Base-by-base conservation (phyloP, 371 early-diverging fungal species). In the Mucor mucedo region DNA sequence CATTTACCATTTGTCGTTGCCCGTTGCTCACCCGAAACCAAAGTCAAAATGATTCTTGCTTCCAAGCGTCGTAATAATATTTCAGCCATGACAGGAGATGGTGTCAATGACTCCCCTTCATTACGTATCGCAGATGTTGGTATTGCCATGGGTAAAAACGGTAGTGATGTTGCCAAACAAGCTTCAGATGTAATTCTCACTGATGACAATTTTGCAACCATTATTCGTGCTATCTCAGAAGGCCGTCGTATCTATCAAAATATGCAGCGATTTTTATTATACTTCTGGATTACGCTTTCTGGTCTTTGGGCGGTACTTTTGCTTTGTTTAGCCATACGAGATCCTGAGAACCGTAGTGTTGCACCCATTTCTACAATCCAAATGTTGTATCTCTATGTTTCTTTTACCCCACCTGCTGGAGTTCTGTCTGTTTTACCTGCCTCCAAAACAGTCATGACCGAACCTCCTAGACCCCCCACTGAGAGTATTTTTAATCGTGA, bases 11-110 rank as follows among this genome's bases (percentile, higher is more conserved):
- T 86, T n/a, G 96, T 98, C 1, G 93, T 98, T 66, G 97, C 98
- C 0, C 87, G 99, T 42, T 93, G 94, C 72, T 87, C 84, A 14
- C 98, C 99, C 1, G 96, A 98, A 64, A 96, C 96, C 69, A 99
- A 99, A 73, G 88, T 97, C 56, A 96, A 94, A 82, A 93, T 99
- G 83, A 95, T 99, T 30, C 83, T 89, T 66, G 95, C 97, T 0
- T 78, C 99, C 58, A 90, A 96, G 65, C 82, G 88, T 14, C 86
- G 90, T 32, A 82, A 85, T 3, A 84, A 88, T 33, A 81, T 85
- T 48, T 82, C 82, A 55, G 88, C 88, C 44, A 89, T 90, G 93
- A 93, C 94, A 0, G 98, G 96, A 54, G 92, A 97, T 77, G 91
- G 98, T 79, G 90, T 96, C 58, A 96, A 93, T 65, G 98, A 98